Conservation (phyloP, 805 yeast species). For the Ogataea corticis region DNA sequence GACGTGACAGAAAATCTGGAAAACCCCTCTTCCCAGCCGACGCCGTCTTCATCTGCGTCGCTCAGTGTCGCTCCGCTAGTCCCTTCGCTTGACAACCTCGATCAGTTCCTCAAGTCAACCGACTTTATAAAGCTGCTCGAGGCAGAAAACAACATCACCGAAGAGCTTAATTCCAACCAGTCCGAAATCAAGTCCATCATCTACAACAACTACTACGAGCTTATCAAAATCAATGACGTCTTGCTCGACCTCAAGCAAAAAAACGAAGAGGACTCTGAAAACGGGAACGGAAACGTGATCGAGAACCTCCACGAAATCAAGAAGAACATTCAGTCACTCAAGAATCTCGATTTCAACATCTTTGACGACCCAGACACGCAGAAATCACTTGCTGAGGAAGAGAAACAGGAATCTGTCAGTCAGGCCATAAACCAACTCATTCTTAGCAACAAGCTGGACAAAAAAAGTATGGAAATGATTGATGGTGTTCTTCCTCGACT, state of each 20-base stretch:
- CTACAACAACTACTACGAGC: slow-evolving; percentile 73
- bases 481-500: slow-evolving; percentile 22
- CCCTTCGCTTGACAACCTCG: slow-evolving; percentile 31
- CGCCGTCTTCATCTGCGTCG: not conserved
- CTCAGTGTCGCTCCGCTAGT: not conserved
- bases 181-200: slow-evolving; percentile 68
- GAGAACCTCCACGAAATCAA: slow-evolving; percentile 29
- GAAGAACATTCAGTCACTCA: slow-evolving; percentile 20
- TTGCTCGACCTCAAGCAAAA: slow-evolving; percentile 38
- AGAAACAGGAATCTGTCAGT: slow-evolving; percentile 14
- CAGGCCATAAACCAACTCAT: slow-evolving; percentile 21
- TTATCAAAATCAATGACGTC: slow-evolving; percentile 65
- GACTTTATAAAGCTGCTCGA: slow-evolving; percentile 36
- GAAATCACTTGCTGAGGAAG: slow-evolving; percentile 5
- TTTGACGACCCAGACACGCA: slow-evolving; percentile 6
- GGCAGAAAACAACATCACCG: slow-evolving; percentile 43
- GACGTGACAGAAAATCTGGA: not conserved
- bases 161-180: slow-evolving; percentile 51
- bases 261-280: slow-evolving; percentile 21
- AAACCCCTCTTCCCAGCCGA: not conserved
- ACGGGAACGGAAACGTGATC: slow-evolving; percentile 21
- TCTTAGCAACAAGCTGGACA: slow-evolving; percentile 16
- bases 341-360: slow-evolving; percentile 15
- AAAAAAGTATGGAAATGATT: slow-evolving; percentile 14
- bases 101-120: slow-evolving; percentile 31